phyloP scores from a whole-genome alignment of 2,329 filamentous ascomycete genomes.

The Penicillium sp. region DNA sequence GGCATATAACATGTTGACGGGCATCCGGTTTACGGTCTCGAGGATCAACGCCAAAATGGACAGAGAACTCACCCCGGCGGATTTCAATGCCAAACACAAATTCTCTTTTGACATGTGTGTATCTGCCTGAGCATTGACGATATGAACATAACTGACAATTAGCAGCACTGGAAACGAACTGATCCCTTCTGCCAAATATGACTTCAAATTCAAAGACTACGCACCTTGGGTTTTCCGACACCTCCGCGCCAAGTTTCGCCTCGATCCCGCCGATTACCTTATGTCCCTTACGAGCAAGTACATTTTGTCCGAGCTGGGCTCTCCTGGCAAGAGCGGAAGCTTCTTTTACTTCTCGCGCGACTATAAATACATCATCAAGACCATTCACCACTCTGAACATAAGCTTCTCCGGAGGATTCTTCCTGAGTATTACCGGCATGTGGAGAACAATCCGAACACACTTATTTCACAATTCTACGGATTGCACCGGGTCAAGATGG shows the following conservation, averaged over 20 bases:
- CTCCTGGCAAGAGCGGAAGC: conserved; percentile 94
- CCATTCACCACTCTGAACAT: conserved; percentile 86
- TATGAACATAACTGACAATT: conserved; percentile 33
- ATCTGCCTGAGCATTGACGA: conserved; percentile 19
- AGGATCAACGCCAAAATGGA: conserved; percentile 96
- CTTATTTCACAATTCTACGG: conserved; percentile 97
- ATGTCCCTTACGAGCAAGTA: conserved; percentile 99
- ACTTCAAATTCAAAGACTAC: conserved; percentile 99
- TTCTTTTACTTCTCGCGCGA: conserved; percentile 99
- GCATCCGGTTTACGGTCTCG: conserved; percentile 94
- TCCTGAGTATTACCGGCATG: conserved; percentile 90
- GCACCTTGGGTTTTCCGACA: conserved; percentile 99
- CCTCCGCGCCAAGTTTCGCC: conserved; percentile 77
- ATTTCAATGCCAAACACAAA: conserved; percentile 93
- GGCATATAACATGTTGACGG: conserved; percentile 99
- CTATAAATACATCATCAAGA: conserved; percentile 99
- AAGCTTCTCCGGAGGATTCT: conserved; percentile 50
- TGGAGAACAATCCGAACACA: conserved; percentile 90
- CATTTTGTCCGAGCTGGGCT: conserved; percentile 93
- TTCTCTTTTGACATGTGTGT: conserved; percentile 96
- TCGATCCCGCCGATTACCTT: conserved; percentile 95
- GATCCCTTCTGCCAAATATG: conserved; percentile 96
- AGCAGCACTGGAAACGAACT: conserved; percentile 87
- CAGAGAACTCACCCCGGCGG: conserved; percentile 79
- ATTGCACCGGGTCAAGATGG: conserved; percentile 94